Evolutionary conservation across 176 grass and related monocot species (phyloP), one percentile per base, ranked within the genome.

Genomic region (Phragmites australis): DNA sequence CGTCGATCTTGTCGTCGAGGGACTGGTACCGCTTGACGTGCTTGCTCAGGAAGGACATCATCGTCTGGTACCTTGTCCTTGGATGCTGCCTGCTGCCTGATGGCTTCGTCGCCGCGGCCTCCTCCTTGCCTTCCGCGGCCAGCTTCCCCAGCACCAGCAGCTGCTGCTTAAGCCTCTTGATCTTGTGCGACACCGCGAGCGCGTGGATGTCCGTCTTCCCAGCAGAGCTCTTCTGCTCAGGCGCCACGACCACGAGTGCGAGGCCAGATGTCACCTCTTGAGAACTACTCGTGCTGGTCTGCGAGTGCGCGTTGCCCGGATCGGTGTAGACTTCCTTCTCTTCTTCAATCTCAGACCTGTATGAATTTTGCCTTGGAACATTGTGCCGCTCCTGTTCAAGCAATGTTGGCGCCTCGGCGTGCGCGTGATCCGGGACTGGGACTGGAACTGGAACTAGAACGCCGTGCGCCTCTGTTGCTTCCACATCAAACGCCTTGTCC

Each of bases 101-200:
- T n/a, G 48, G 41, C 60, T 82, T 71, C 8, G 19, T 30, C 26
- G 21, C 59, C 14, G 51, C 44, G 29, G 41, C 62, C 30, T 41
- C 59, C 39, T 77, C 77, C 52, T 82, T 73, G 29, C 75, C 31
- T 55, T 68, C 61, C 14, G 15, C 74, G 31, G 65, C 79, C 55
- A 97, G 74, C 46, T 88, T 90, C 75, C 94, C 84, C 1, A 97
- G 89, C 63, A 84, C 61, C 27, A 83, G 26, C 47, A 92, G 81
- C 78, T 97, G 94, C 75, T 94, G 91, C 75, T 86, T 97, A 12
- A 97, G 82, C 84, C 94, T 77, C 88, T 91, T 97, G 87, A 97
- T 97, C 86, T 97, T 97, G 87, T 97, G 93, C 70, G 94, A 97
- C 40, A 97, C 87, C 2, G 89, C 94, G 9, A 97, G 74, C 15